Evolutionary conservation across 495 filamentous ascomycete species (phyloP).

Genomic region (Cercophora samala): DNA sequence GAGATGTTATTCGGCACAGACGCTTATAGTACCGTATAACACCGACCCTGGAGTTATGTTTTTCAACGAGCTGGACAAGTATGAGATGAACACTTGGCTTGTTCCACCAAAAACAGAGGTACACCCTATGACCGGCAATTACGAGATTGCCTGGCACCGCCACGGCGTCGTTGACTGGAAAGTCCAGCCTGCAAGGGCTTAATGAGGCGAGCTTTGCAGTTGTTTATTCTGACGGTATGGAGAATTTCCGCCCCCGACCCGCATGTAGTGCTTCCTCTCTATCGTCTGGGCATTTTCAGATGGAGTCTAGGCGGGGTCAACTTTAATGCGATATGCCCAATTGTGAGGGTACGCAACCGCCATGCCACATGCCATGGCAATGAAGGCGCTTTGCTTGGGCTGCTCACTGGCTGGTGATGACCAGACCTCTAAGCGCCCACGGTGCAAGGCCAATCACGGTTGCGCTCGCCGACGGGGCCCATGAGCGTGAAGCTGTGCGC

Average conservation of each 20-base stretch:
- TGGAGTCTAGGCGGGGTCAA: background rate
- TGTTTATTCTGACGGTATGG: no score
- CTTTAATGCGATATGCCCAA: constrained; percentile 14
- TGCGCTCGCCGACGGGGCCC: constrained; percentile 13
- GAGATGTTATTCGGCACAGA: no score
- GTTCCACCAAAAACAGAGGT: no score
- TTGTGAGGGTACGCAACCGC: constrained; percentile 22
- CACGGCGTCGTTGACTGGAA: no score
- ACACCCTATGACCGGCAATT: no score
- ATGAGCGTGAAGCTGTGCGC: constrained; percentile 1
- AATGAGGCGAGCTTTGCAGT: no score
- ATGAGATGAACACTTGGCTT: no score
- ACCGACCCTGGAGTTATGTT: no score
- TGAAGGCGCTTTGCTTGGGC: constrained; percentile 28
- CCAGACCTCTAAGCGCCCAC: constrained; percentile 31
- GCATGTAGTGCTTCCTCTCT: background rate
- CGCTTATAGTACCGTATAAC: no score
- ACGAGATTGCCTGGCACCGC: no score
- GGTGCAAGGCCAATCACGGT: constrained; percentile 32
- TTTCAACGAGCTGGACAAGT: no score
- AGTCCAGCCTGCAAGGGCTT: no score
- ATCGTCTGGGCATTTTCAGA: constrained; percentile 1
- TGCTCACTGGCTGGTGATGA: constrained; percentile 28
- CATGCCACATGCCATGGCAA: constrained; percentile 16
- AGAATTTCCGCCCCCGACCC: background rate